Evolutionary conservation across 164 flowering plant genomes (phyloP).

Genomic region (Buxus sempervirens): DNA sequence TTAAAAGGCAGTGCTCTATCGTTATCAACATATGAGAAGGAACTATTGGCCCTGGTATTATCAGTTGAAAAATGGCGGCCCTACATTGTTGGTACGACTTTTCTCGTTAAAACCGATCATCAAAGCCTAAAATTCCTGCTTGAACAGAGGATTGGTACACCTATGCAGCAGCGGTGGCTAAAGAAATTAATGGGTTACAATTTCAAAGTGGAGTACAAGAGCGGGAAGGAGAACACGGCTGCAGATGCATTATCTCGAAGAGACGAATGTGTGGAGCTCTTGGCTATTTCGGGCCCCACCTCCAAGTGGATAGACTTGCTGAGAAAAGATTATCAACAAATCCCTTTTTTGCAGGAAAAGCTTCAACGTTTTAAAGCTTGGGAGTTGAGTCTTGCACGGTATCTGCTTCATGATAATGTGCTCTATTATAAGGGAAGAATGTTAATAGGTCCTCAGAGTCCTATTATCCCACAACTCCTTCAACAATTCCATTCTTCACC

Average conservation of each 20-base stretch:
- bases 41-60: constrained; percentile 7
- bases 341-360: not conserved
- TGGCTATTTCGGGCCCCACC: not conserved
- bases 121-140: constrained; percentile 2
- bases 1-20: not conserved
- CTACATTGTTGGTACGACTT: constrained; percentile 3
- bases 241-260: not conserved
- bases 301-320: not conserved
- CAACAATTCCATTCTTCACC: not conserved
- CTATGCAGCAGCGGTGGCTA: not conserved
- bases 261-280: not conserved
- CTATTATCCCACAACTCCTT: not conserved
- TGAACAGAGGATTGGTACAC: not conserved
- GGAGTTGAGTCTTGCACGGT: too few species aligned
- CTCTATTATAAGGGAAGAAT: not conserved
- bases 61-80: not conserved
- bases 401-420: not conserved
- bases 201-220: not conserved
- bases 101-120: constrained; percentile 8
- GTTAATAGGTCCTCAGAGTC: not conserved
- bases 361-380: not conserved
- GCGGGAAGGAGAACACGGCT: not conserved
- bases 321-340: not conserved
- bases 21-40: constrained; percentile 5
- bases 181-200: not conserved